These are phyloP conservation scores for Paracamarosporium sp. DNA, from an alignment of 2,329 filamentous ascomycete genomes.

Conservation along the genomic window DNA sequence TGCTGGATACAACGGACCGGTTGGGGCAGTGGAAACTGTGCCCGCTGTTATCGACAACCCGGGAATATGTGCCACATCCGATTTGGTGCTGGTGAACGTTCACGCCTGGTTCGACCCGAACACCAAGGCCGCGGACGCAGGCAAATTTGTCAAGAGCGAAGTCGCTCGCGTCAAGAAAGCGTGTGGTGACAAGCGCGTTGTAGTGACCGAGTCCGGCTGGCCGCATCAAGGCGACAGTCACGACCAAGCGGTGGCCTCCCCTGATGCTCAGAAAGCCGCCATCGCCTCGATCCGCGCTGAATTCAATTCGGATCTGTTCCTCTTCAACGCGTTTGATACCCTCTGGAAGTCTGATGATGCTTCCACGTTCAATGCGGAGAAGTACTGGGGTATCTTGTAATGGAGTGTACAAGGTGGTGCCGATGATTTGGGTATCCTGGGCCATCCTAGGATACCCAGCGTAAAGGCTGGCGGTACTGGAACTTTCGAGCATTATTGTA, in stretches of 20 bases:
- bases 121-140: constrained; percentile 66
- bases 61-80: constrained; percentile 73
- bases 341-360: constrained; percentile 74
- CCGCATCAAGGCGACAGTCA: constrained; percentile 73
- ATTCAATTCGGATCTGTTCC: constrained; percentile 67
- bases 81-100: constrained; percentile 81
- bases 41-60: constrained; percentile 70
- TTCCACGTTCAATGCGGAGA: constrained; percentile 73
- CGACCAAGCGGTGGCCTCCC: constrained; percentile 70
- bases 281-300: constrained; percentile 67
- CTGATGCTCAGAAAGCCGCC: constrained; percentile 70
- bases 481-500: neutral
- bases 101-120: constrained; percentile 83
- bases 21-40: constrained; percentile 84
- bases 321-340: constrained; percentile 84
- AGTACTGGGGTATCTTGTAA: constrained; percentile 70
- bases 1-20: constrained; percentile 72
- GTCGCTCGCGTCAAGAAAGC: constrained; percentile 55
- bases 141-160: constrained; percentile 69
- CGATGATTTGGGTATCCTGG: neutral
- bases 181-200: constrained; percentile 64
- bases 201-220: constrained; percentile 88
- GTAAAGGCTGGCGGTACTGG: neutral
- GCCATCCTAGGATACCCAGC: neutral
- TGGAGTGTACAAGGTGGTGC: no score